These are phyloP conservation scores for Kwoniella botswanensis DNA, from an alignment of 768 basidiomycete genomes.

Conservation along the genomic window DNA sequence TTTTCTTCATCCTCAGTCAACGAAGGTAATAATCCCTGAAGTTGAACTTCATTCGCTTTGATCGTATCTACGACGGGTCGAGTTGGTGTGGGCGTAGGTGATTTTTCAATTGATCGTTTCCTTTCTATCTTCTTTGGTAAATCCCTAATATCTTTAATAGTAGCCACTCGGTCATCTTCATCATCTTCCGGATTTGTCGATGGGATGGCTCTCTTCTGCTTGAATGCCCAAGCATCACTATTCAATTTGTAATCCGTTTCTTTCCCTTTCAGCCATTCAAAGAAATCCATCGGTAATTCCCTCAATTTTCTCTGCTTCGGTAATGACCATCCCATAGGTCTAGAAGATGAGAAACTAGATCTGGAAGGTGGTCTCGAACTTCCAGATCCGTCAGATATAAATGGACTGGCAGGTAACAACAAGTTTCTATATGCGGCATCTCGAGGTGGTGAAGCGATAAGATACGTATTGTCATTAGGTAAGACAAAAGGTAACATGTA, in stretches of 20 bases:
- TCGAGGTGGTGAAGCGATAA: constrained; percentile 64
- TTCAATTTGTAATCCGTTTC: constrained; percentile 28
- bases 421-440: constrained; percentile 47
- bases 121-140: constrained; percentile 4
- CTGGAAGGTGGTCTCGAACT: constrained; percentile 42
- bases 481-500: constrained; percentile 88
- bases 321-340: constrained; percentile 50
- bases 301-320: constrained; percentile 29
- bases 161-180: not conserved
- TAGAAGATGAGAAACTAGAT: constrained; percentile 44
- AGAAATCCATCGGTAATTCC: constrained; percentile 52
- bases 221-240: constrained; percentile 15
- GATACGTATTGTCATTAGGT: constrained; percentile 73
- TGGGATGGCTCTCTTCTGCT: constrained; percentile 10
- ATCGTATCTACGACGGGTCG: constrained; percentile 19
- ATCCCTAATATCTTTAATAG: not conserved
- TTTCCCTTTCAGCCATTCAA: constrained; percentile 50
- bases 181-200: not conserved
- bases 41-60: constrained; percentile 5
- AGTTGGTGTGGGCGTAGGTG: constrained; percentile 22
- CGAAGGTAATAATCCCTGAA: constrained; percentile 13
- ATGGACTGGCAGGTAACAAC: constrained; percentile 26
- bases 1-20: constrained; percentile 18
- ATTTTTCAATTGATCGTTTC: not conserved
- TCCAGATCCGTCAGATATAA: constrained; percentile 34